Percentiles rank a stretch among this genome's conserved stretches.
Evolutionary conservation across 768 basidiomycete species (phyloP).

Genomic region (Suillus decipiens): DNA sequence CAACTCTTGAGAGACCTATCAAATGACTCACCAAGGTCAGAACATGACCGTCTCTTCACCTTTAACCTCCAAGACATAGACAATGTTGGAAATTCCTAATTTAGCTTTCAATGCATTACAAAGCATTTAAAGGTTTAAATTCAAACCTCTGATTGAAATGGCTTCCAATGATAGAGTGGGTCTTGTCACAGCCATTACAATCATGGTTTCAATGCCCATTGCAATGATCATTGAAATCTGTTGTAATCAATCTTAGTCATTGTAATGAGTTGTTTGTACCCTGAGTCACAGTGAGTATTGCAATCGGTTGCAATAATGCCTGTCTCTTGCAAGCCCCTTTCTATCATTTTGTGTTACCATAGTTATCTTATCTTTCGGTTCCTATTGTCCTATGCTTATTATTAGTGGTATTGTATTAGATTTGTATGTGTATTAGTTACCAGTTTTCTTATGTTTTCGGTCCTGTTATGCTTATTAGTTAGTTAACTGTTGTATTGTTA

Average conservation of each 20-base stretch:
- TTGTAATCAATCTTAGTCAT: background rate
- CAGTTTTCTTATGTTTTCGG: no score
- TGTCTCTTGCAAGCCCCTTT: background rate
- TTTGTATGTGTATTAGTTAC: no score
- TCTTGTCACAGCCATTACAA: background rate
- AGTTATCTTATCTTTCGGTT: no score
- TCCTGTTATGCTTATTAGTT: no score
- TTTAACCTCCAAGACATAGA: no score
- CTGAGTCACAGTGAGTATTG: background rate
- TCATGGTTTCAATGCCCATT: background rate
- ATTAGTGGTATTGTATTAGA: no score
- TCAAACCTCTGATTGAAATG: background rate
- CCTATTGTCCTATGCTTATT: no score
- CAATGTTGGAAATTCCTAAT: background rate
- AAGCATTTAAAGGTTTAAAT: background rate
- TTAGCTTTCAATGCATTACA: conserved; percentile 1
- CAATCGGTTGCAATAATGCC: background rate
- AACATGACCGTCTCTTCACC: no score
- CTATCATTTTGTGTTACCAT: background rate
- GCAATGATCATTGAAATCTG: background rate
- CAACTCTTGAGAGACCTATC: no score
- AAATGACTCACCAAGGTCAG: no score
- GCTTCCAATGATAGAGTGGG: background rate
- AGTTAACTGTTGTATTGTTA: no score
- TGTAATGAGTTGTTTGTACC: background rate